Evolutionary conservation across 208 protist species (phyloP).

Genomic region (Trypanosoma caninum): DNA sequence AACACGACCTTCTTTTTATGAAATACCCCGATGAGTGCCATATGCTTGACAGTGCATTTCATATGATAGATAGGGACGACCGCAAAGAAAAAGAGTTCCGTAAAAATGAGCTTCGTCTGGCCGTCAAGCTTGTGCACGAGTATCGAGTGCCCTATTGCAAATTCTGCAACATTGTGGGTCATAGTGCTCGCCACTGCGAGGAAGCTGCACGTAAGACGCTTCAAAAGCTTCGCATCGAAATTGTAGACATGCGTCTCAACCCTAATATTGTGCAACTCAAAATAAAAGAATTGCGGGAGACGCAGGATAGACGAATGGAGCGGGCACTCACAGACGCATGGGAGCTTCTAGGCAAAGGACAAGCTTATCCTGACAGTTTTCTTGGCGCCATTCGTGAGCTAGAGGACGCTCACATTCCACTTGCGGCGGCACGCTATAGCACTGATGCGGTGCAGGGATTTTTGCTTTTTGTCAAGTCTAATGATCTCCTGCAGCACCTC

Average conservation of each 20-base stretch:
- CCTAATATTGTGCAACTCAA: conserved; percentile 32
- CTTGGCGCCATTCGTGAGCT: conserved; percentile 62
- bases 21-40: conserved; percentile 43
- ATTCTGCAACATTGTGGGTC: conserved; percentile 57
- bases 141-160: conserved; percentile 54
- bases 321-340: conserved; percentile 54
- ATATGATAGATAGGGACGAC: conserved; percentile 70
- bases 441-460: conserved; percentile 81
- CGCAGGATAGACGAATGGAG: conserved; percentile 23
- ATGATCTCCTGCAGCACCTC: conserved; percentile 69
- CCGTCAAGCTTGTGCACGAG: conserved; percentile 67
- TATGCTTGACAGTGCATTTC: conserved; percentile 45
- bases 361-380: conserved; percentile 56
- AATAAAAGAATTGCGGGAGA: conserved; percentile 32
- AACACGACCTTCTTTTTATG: conserved; percentile 53
- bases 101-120: conserved; percentile 74
- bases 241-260: conserved; percentile 62
- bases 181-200: conserved; percentile 57
- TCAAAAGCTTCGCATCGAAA: conserved; percentile 31
- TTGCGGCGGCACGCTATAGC: conserved; percentile 81
- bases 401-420: conserved; percentile 59
- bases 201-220: conserved; percentile 41
- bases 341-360: conserved; percentile 30
- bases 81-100: conserved; percentile 77
- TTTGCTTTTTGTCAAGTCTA: conserved; percentile 69